Conservation (phyloP, 2,329 filamentous ascomycete species). For the Cercospora sp. region DNA sequence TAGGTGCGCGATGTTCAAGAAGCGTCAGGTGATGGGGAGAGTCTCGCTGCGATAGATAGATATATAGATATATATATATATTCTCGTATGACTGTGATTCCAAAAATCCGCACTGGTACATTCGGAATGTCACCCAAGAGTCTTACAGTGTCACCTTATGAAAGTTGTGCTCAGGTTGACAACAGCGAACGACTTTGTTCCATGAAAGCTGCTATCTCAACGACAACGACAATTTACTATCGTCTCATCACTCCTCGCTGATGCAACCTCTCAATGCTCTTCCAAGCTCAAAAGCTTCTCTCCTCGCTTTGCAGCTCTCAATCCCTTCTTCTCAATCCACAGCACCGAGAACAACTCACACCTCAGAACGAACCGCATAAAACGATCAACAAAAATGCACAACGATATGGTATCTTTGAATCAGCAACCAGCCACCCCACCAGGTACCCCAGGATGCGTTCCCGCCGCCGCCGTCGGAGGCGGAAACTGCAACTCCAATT, state of each 20-base stretch:
- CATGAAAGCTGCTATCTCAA: not conserved
- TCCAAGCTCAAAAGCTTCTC: not conserved
- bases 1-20: too few relatives aligned
- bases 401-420: not conserved
- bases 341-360: not conserved
- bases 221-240: not conserved
- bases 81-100: too few relatives aligned
- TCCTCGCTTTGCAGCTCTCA: not conserved
- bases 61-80: too few relatives aligned
- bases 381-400: not conserved
- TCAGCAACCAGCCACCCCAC: not conserved
- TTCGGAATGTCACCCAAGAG: too few relatives aligned
- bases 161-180: not conserved
- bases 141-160: too few relatives aligned
- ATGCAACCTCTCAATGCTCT: not conserved
- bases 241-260: not conserved
- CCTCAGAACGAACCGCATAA: not conserved
- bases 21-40: too few relatives aligned
- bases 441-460: not conserved
- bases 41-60: too few relatives aligned
- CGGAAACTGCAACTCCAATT: conserved; percentile 24
- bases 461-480: not conserved
- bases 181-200: not conserved
- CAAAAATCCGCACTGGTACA: too few relatives aligned
- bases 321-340: not conserved